phyloP scores from a whole-genome alignment of 2,329 filamentous ascomycete genomes.

The Verticillium tricorpus region DNA sequence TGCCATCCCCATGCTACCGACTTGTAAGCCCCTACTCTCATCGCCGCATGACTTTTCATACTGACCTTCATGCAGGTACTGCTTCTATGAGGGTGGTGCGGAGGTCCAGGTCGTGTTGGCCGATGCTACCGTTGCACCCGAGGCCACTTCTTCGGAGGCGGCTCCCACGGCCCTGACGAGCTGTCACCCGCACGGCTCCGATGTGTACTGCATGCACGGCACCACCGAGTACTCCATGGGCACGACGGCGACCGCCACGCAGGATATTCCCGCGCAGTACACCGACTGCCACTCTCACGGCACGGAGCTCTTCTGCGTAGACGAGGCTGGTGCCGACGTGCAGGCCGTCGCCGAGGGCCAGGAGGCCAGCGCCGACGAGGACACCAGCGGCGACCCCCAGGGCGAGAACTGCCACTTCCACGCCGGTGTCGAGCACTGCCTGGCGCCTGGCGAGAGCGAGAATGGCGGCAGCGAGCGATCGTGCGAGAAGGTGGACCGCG shows the following conservation, averaged over 20 bases:
- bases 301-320: conserved; percentile 56
- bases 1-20: conserved; percentile 48
- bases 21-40: conserved; percentile 31
- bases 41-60: background rate
- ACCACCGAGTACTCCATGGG: conserved; percentile 37
- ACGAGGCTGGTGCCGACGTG: conserved; percentile 55
- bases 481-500: conserved; percentile 41
- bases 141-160: conserved; percentile 7
- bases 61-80: conserved; percentile 27
- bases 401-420: conserved; percentile 63
- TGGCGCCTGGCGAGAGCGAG: conserved; percentile 31
- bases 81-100: conserved; percentile 32
- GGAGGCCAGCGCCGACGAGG: conserved; percentile 17
- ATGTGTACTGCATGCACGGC: conserved; percentile 40
- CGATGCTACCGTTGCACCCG: conserved; percentile 11
- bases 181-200: conserved; percentile 36
- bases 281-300: conserved; percentile 63
- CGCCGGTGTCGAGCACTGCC: conserved; percentile 58
- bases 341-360: conserved; percentile 29
- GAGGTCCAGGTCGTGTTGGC: conserved; percentile 33
- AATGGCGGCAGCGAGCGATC: conserved; percentile 19
- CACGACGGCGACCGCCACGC: conserved; percentile 47
- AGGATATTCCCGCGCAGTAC: conserved; percentile 53
- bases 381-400: conserved; percentile 10
- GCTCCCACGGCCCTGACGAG: conserved; percentile 28